Base-by-base conservation (phyloP, 148 eudicot species). In the Arbutus unedo region DNA sequence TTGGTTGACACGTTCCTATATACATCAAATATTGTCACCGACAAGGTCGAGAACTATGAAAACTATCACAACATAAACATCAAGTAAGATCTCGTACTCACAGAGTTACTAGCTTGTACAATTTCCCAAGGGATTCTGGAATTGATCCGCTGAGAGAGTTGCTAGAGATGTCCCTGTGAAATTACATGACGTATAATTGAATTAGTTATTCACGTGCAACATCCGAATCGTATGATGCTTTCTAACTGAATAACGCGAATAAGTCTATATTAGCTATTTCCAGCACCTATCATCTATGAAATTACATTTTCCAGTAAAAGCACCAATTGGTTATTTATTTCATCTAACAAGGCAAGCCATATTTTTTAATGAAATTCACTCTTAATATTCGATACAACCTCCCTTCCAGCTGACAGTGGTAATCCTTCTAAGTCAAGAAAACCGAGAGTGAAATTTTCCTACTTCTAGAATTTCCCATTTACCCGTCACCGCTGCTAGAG, bases 1-100 rank as follows among this genome's bases (percentile, higher is more conserved):
- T 96, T 96, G 81, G 92, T 83, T 56, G 99, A 96, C 84, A 96
- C 91, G 83, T 96, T 94, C 90, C 99, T 96, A 84, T 88, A 88
- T 38, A 84, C 70, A 86, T 68, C 23, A 81, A 44, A 85, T 19
- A 84, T 77, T 23, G 8, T n/a, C 6, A 73, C 56, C 81, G 25
- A 73, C 49, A 82, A 82, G 21, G 73, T 88, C 13, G 56, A 66
- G 31, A 64, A 43, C 16, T n/a, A 31, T n/a, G 74, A 77, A 68
- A 74, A 54, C 66, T 48, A 62, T 43, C 53, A 60, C 56, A 74
- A 47, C 79, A 77, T 47, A 19, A 82, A 48, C 44, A 76, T 75
- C 38, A 85, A 83, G 47, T 67, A 72, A 48, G n/a, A 45, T 31
- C 38, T 77, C 81, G 14, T 59, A 90, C 99, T 94, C 85, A 96